Conservation (phyloP, 1,139 yeast genomes). For the Hyphopichia khmerensis region DNA sequence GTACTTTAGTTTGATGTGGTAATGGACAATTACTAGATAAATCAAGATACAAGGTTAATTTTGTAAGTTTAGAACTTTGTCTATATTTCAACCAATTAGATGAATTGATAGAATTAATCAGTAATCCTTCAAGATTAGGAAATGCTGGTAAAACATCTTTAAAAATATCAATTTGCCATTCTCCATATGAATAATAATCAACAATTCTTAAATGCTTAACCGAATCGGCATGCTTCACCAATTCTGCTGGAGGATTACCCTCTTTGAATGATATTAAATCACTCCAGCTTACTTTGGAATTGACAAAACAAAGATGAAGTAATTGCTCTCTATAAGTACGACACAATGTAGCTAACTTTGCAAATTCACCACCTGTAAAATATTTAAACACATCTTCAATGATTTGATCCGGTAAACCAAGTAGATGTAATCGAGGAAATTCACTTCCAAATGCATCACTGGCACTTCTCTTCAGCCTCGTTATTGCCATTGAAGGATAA, state of each 20-base stretch:
- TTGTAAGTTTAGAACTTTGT: slow-evolving; percentile 13
- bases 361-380: no score
- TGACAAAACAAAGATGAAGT: slow-evolving; percentile 20
- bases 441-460: no score
- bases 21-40: neutral
- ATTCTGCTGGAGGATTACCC: neutral
- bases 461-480: no score
- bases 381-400: no score
- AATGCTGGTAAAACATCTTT: slow-evolving; percentile 17
- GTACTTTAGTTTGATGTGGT: slow-evolving; percentile 10
- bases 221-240: neutral
- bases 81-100: slow-evolving; percentile 46
- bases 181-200: slow-evolving; percentile 39
- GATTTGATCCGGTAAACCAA: no score
- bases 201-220: slow-evolving; percentile 26
- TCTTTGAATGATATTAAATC: slow-evolving; percentile 11
- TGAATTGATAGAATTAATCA: slow-evolving; percentile 34
- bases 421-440: no score
- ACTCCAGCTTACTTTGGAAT: slow-evolving; percentile 31
- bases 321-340: slow-evolving; percentile 16
- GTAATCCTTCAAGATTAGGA: slow-evolving; percentile 21
- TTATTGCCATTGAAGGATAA: no score
- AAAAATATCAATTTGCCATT: slow-evolving; percentile 40
- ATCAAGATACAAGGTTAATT: slow-evolving; percentile 24
- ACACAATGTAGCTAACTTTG: no score